Conservation (phyloP, 2,329 filamentous ascomycete genomes). For the Sporothrix euskadiensis region DNA sequence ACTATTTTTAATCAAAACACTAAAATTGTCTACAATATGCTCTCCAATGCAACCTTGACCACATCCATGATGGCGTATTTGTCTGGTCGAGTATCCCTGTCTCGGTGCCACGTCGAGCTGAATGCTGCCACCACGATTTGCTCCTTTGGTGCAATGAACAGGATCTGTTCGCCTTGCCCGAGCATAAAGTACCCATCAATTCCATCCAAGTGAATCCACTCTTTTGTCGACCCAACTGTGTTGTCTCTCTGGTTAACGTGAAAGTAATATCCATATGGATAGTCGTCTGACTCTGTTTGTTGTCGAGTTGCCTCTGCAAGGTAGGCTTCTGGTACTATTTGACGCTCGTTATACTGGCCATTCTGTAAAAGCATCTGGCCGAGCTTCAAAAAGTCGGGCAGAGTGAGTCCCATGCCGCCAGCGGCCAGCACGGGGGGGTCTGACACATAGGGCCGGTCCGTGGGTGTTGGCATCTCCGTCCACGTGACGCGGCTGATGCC, state of each 20-base stretch:
- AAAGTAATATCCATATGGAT: conserved; percentile 12
- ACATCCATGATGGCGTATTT: neutral
- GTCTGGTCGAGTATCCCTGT: neutral
- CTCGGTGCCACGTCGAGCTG: neutral
- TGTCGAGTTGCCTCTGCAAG: neutral
- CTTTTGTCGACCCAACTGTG: neutral
- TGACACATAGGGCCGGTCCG: neutral
- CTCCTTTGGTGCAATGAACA: neutral
- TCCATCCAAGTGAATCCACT: neutral
- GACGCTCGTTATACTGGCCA: neutral
- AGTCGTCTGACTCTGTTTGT: neutral
- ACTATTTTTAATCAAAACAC: neutral
- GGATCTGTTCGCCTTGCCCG: neutral
- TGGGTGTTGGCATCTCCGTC: neutral
- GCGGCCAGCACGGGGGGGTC: neutral
- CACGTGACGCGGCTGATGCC: neutral
- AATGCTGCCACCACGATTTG: neutral
- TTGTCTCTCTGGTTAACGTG: conserved; percentile 3
- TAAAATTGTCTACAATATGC: neutral
- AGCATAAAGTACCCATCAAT: neutral
- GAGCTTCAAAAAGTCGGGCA: neutral
- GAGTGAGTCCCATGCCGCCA: neutral
- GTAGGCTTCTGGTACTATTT: neutral
- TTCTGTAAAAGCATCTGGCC: conserved; percentile 7
- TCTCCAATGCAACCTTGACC: neutral